Evolutionary conservation across 805 yeast species (phyloP).

Genomic region (Groenewaldozyma salmanticensis): DNA sequence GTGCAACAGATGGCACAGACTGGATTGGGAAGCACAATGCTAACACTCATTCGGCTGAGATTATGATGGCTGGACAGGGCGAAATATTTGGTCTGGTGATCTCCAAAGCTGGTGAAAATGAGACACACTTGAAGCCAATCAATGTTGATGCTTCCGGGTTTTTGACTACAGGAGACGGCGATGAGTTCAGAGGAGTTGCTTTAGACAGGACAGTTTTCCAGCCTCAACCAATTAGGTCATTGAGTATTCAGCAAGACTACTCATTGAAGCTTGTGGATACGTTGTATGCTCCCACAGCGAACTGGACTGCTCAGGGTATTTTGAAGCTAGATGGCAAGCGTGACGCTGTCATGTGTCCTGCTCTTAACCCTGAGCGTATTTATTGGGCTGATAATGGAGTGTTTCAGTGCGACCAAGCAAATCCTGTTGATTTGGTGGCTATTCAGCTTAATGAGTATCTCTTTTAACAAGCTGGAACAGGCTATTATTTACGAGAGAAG

Average conservation of each 20-base stretch:
- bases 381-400: constrained; percentile 8
- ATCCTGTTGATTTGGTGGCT: constrained; percentile 14
- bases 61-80: not conserved
- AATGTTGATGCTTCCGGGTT: constrained; percentile 18
- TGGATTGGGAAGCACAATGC: no score
- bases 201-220: constrained; percentile 19
- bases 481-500: no score
- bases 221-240: constrained; percentile 20
- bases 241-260: constrained; percentile 17
- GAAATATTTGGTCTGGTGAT: not conserved
- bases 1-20: no score
- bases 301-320: constrained; percentile 14
- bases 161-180: constrained; percentile 10
- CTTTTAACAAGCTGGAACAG: no score
- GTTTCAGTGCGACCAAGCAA: constrained; percentile 16
- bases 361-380: constrained; percentile 10
- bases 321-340: constrained; percentile 10
- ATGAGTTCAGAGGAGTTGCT: constrained; percentile 18
- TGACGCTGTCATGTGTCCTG: constrained; percentile 18
- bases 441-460: not conserved
- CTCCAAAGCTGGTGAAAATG: not conserved
- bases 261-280: constrained; percentile 17
- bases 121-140: constrained; percentile 7
- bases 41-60: not conserved
- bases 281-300: constrained; percentile 16